phyloP scores from a whole-genome alignment of 2,329 filamentous ascomycete genomes.

The Fusarium penzigii region DNA sequence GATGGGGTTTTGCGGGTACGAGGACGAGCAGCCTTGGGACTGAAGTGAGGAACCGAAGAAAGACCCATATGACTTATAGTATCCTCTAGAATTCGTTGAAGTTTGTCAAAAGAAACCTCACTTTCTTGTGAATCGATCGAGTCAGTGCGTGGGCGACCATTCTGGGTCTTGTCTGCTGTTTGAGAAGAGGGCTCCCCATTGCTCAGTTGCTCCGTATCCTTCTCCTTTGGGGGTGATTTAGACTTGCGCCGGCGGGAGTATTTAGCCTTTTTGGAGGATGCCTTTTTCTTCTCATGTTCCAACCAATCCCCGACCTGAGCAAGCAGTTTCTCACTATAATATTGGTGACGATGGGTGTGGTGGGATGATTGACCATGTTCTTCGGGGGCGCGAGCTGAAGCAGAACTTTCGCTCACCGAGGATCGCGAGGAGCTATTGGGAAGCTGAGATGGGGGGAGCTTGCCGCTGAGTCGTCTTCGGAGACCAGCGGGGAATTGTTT shows the following conservation, averaged over 20 bases:
- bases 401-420: conserved; percentile 41
- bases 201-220: conserved; percentile 8
- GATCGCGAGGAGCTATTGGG: conserved; percentile 44
- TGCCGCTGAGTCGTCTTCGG: conserved; percentile 37
- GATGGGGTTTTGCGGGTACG: conserved; percentile 37
- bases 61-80: conserved; percentile 59
- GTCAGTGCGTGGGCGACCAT: conserved; percentile 41
- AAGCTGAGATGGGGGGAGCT: conserved; percentile 27
- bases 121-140: conserved; percentile 68
- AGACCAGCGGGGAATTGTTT: conserved; percentile 37
- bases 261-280: conserved; percentile 49
- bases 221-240: conserved; percentile 36
- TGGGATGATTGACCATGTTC: conserved; percentile 29
- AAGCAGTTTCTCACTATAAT: conserved; percentile 60
- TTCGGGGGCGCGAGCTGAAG: conserved; percentile 30
- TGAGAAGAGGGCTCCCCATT: conserved; percentile 12
- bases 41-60: conserved; percentile 44
- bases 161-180: conserved; percentile 21
- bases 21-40: conserved; percentile 44
- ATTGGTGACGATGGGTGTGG: conserved; percentile 36
- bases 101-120: conserved; percentile 72
- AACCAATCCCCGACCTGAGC: conserved; percentile 83
- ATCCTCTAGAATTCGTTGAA: conserved; percentile 78
- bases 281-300: conserved; percentile 71
- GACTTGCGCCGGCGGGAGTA: conserved; percentile 43